A percentile compares a stretch with the other conserved stretches of the same genome.
Evolutionary conservation across 2,329 filamentous ascomycete species (phyloP).

Genomic region (Pezicula carpinea): DNA sequence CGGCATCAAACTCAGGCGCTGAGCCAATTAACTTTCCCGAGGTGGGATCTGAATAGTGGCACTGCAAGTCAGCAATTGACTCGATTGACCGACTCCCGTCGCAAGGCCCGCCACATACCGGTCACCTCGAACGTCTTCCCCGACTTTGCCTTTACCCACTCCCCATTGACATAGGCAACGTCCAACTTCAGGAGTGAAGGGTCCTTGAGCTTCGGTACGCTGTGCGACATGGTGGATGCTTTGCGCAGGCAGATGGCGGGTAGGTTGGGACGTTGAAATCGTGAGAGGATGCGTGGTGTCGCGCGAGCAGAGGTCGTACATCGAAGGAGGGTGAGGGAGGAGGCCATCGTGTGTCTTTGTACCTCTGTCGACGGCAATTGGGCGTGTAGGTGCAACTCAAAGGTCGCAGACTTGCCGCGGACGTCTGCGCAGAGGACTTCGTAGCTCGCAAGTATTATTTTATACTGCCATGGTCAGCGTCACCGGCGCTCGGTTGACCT

Average conservation of each 20-base stretch:
- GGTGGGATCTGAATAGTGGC: slow-evolving; percentile 61
- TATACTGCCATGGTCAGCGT: not conserved
- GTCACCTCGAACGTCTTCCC: slow-evolving; percentile 88
- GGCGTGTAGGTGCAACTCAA: no score
- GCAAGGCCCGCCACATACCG: slow-evolving; percentile 37
- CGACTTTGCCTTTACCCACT: slow-evolving; percentile 82
- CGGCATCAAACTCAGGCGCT: slow-evolving; percentile 75
- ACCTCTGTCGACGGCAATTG: not conserved
- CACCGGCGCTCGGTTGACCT: not conserved
- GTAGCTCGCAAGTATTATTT: no score
- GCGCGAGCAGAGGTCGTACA: slow-evolving; percentile 10
- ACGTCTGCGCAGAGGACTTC: no score
- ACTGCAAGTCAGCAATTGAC: slow-evolving; percentile 1
- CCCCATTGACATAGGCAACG: slow-evolving; percentile 79
- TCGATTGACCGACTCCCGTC: not conserved
- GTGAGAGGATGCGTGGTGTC: slow-evolving; percentile 13
- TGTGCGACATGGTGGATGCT: slow-evolving; percentile 24
- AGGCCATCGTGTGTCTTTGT: slow-evolving; percentile 20
- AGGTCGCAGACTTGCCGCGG: no score
- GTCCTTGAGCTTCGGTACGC: slow-evolving; percentile 61
- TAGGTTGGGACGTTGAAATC: slow-evolving; percentile 21
- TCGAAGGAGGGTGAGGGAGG: slow-evolving; percentile 17
- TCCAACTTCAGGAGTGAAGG: slow-evolving; percentile 79
- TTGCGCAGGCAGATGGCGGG: slow-evolving; percentile 15
- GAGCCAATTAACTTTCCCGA: slow-evolving; percentile 77